Conservation (phyloP, 1,139 yeast genomes). For the Zygosaccharomyces sapae region DNA sequence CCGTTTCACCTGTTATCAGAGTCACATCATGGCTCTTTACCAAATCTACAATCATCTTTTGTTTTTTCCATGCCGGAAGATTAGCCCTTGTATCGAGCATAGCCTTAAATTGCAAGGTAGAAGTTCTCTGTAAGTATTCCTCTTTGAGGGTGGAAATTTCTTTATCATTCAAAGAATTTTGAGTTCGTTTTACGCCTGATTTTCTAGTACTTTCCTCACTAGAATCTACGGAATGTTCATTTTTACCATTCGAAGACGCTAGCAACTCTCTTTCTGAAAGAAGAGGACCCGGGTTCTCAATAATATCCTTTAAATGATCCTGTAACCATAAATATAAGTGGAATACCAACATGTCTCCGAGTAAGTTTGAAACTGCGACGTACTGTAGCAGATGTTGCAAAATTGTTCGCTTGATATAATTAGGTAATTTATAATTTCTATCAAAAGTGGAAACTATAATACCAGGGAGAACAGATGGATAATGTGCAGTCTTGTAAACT, state of each 20-base stretch:
- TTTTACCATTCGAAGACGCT: slow-evolving; percentile 8
- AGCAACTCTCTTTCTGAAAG: slow-evolving; percentile 31
- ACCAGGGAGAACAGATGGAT: slow-evolving; percentile 63
- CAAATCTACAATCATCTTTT: slow-evolving; percentile 49
- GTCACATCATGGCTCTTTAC: slow-evolving; percentile 61
- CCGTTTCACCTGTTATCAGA: slow-evolving; percentile 92
- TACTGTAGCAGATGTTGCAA: slow-evolving; percentile 46
- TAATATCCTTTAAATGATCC: slow-evolving; percentile 52
- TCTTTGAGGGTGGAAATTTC: slow-evolving; percentile 34
- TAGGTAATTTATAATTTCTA: slow-evolving; percentile 55
- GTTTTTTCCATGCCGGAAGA: slow-evolving; percentile 83
- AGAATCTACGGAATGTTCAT: slow-evolving; percentile 1
- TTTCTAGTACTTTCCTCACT: slow-evolving; percentile 6
- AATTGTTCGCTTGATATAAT: slow-evolving; percentile 67
- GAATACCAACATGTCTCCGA: slow-evolving; percentile 69
- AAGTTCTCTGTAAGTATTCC: slow-evolving; percentile 30
- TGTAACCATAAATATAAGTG: slow-evolving; percentile 72
- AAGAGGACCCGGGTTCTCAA: slow-evolving; percentile 72
- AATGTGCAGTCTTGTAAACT: slow-evolving; percentile 48
- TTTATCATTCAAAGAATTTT: slow-evolving; percentile 12
- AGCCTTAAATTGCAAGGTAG: slow-evolving; percentile 29
- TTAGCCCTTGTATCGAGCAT: slow-evolving; percentile 47
- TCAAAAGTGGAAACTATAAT: slow-evolving; percentile 50
- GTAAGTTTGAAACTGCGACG: slow-evolving; percentile 40
- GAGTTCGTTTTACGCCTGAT: background rate